phyloP scores from a whole-genome alignment of 352 stramenopile species.

The Pythium grandisporangium region DNA sequence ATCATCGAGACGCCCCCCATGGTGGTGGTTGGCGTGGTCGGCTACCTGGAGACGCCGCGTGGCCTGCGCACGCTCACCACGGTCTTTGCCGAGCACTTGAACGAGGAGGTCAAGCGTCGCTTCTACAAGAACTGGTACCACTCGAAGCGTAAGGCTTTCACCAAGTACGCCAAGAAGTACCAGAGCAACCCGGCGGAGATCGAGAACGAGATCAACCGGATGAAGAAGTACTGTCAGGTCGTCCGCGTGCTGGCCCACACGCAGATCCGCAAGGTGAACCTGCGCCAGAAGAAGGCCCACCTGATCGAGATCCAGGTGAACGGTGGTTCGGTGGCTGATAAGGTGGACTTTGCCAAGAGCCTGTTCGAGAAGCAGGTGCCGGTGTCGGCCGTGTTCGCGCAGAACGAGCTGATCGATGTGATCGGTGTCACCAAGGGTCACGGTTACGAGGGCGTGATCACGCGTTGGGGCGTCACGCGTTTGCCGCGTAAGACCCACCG shows the following conservation, averaged over 20 bases:
- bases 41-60: slow-evolving; percentile 99
- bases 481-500: slow-evolving; percentile 99
- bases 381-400: slow-evolving; percentile 90
- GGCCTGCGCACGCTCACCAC: slow-evolving; percentile 98
- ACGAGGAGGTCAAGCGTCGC: slow-evolving; percentile 97
- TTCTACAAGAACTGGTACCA: slow-evolving; percentile 99
- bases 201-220: slow-evolving; percentile 97
- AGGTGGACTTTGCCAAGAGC: slow-evolving; percentile 99
- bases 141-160: slow-evolving; percentile 99
- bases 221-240: slow-evolving; percentile 99
- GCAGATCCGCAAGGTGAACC: slow-evolving; percentile 98
- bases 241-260: slow-evolving; percentile 99
- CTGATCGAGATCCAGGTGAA: slow-evolving; percentile 99
- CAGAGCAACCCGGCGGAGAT: slow-evolving; percentile 88
- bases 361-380: slow-evolving; percentile 99
- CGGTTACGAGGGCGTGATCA: slow-evolving; percentile 98
- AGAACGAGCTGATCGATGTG: slow-evolving; percentile 99
- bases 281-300: slow-evolving; percentile 99
- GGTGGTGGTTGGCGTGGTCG: slow-evolving; percentile 98
- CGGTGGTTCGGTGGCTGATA: slow-evolving; percentile 94
- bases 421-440: slow-evolving; percentile 99
- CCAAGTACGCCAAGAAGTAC: slow-evolving; percentile 99
- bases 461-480: slow-evolving; percentile 98
- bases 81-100: slow-evolving; percentile 99
- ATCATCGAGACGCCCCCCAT: slow-evolving; percentile 99